Percentiles rank a stretch among this genome's conserved stretches.
These are phyloP conservation scores for Davidsoniella eucalypti DNA, from an alignment of 2,329 filamentous ascomycete species.

Conservation along the genomic window DNA sequence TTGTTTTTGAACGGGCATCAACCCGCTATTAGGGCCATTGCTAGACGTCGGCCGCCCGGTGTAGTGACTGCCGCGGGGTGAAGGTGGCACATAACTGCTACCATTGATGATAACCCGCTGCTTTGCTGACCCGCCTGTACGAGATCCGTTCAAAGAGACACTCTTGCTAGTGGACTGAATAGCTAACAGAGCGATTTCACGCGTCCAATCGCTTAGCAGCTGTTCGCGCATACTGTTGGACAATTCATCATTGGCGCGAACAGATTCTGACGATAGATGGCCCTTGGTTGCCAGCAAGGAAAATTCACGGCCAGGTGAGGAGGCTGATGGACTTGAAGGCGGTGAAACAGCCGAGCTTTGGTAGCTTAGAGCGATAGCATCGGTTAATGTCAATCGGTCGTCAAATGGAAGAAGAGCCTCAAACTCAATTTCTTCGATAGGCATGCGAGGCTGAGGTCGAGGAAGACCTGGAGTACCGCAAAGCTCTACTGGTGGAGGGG, in stretches of 20 bases:
- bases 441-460: constrained; percentile 28
- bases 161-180: constrained; percentile 55
- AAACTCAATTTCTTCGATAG: constrained; percentile 37
- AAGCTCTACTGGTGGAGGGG: constrained; percentile 45
- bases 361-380: constrained; percentile 58
- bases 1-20: constrained; percentile 25
- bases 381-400: constrained; percentile 53
- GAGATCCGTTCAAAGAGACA: constrained; percentile 61
- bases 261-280: constrained; percentile 13
- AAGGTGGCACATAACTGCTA: constrained; percentile 21
- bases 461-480: constrained; percentile 38
- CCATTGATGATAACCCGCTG: constrained; percentile 45
- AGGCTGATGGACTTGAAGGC: constrained; percentile 50
- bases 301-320: constrained; percentile 45
- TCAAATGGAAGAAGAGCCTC: constrained; percentile 61
- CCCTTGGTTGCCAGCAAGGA: neutral
- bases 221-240: constrained; percentile 53
- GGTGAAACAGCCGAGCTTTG: constrained; percentile 44
- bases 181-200: constrained; percentile 52
- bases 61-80: constrained; percentile 26
- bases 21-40: constrained; percentile 19
- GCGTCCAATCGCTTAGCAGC: constrained; percentile 66
- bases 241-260: constrained; percentile 34
- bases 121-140: constrained; percentile 35
- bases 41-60: constrained; percentile 34